These are phyloP conservation scores for Lipomyces lipofer DNA, from an alignment of 805 yeast genomes.

Conservation along the genomic window DNA sequence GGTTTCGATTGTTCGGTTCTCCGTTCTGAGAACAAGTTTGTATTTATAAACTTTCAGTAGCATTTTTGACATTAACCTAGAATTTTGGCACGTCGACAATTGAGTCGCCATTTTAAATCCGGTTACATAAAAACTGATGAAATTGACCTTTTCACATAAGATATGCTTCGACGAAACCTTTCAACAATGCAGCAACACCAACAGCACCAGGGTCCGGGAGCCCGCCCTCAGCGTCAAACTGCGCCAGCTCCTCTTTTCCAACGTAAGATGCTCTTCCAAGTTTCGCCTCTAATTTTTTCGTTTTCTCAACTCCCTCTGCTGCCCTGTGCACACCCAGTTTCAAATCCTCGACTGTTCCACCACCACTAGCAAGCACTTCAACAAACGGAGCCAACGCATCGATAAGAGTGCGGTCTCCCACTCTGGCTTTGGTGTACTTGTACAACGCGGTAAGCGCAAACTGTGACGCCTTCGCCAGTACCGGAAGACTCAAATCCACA, in stretches of 20 bases:
- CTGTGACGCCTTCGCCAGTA: conserved; percentile 37
- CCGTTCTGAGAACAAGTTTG: no score
- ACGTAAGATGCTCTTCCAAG: conserved; percentile 88
- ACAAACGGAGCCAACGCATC: conserved; percentile 89
- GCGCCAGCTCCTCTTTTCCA: conserved; percentile 53
- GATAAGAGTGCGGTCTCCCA: conserved; percentile 82
- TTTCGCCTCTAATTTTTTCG: conserved; percentile 72
- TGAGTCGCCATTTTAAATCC: no score
- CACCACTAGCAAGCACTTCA: conserved; percentile 50
- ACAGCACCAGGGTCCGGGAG: conserved; percentile 94
- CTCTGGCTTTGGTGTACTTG: conserved; percentile 83
- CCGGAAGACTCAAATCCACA: neutral
- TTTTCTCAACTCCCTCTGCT: conserved; percentile 63
- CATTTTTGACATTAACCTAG: no score
- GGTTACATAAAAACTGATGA: no score
- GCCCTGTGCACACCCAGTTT: conserved; percentile 55
- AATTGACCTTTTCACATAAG: no score
- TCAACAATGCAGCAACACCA: conserved; percentile 66
- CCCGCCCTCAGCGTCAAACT: conserved; percentile 46
- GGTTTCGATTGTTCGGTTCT: no score
- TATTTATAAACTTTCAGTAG: no score
- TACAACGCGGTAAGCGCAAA: conserved; percentile 70
- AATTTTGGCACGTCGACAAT: no score
- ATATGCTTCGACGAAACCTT: conserved; percentile 41
- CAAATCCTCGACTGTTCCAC: no score